These are phyloP conservation scores for Gonapodya sp. DNA, from an alignment of 192 early-diverging fungal genomes.

Conservation along the genomic window DNA sequence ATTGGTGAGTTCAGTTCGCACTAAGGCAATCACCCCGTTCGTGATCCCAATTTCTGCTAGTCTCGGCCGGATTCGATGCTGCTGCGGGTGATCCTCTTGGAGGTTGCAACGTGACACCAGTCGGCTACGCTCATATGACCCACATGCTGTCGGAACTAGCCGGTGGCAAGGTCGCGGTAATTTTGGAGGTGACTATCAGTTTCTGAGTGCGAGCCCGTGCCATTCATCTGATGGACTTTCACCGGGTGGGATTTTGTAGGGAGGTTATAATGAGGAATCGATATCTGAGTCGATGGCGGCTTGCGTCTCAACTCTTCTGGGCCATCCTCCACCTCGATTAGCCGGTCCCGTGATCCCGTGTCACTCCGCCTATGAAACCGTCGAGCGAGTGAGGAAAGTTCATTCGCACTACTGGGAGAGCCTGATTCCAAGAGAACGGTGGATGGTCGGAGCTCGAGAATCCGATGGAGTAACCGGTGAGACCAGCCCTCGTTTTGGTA, in stretches of 20 bases:
- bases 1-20: slow-evolving; percentile 26
- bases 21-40: not conserved
- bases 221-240: not conserved
- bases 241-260: slow-evolving; percentile 23
- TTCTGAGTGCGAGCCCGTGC: not conserved
- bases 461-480: not conserved
- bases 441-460: not conserved
- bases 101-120: slow-evolving; percentile 66
- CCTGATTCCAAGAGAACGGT: slow-evolving; percentile 4
- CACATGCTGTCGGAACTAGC: slow-evolving; percentile 62
- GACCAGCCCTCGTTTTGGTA: too few relatives aligned
- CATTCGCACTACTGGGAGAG: slow-evolving; percentile 36
- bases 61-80: slow-evolving; percentile 88
- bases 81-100: slow-evolving; percentile 76
- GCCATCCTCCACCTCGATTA: slow-evolving; percentile 37
- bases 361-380: slow-evolving; percentile 30
- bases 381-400: slow-evolving; percentile 32
- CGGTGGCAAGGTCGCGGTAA: slow-evolving; percentile 62
- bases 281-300: slow-evolving; percentile 65
- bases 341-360: slow-evolving; percentile 26
- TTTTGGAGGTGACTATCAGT: slow-evolving; percentile 52
- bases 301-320: slow-evolving; percentile 63
- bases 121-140: slow-evolving; percentile 80
- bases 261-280: slow-evolving; percentile 77
- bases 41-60: slow-evolving; percentile 21